phyloP scores from a whole-genome alignment of 202 grass and related monocot genomes.

The Setaria viridis region DNA sequence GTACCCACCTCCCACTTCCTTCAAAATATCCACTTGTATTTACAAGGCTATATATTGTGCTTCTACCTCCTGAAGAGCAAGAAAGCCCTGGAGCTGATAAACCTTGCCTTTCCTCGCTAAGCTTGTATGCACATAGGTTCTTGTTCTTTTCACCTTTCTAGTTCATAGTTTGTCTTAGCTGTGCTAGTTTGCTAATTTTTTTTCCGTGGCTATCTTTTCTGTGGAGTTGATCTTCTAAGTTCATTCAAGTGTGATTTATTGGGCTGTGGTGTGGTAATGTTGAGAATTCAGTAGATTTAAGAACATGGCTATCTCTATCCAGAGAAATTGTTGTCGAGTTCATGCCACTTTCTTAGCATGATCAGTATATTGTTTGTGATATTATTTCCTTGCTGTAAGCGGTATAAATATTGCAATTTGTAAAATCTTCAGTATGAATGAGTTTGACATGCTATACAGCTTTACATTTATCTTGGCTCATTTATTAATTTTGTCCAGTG shows the following conservation, averaged over 20 bases:
- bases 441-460: not conserved
- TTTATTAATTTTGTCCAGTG: conserved; percentile 3
- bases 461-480: not conserved
- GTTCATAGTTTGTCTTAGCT: not conserved
- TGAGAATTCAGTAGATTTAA: not conserved
- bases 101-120: conserved; percentile 4
- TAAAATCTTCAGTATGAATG: not conserved
- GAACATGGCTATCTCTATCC: not conserved
- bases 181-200: not conserved
- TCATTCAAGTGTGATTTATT: not conserved
- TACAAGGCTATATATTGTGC: conserved; percentile 31
- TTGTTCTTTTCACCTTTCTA: conserved; percentile 5
- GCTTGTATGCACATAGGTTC: not conserved
- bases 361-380: conserved; percentile 19
- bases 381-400: not conserved
- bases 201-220: conserved; percentile 12
- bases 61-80: conserved; percentile 7
- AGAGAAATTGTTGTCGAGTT: conserved; percentile 7
- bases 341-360: not conserved
- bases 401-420: not conserved
- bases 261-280: not conserved
- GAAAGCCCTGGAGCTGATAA: not conserved
- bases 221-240: not conserved
- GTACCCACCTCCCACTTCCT: conserved; percentile 10
- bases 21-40: not conserved